Base-by-base conservation (phyloP, 176 grass and related monocot genomes). In the Carex cristatella region DNA sequence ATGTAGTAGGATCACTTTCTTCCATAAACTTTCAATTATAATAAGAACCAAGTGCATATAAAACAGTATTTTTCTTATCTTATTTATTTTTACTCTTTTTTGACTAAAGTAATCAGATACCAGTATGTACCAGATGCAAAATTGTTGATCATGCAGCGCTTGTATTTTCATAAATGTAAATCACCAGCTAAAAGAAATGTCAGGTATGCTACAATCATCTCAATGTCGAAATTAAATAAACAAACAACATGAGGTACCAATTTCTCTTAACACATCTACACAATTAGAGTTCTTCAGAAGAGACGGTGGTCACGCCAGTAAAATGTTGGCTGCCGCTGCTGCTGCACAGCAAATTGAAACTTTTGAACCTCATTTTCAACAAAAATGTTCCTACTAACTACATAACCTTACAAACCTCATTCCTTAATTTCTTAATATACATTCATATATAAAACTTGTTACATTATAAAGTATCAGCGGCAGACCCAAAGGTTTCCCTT, bases 391-490 rank as follows among this genome's bases (percentile, higher is more conserved):
- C 38, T 82, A 33, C 80, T 53, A 82, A 66, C 80, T 82, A 82
- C 60, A 82, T 82, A 30, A 82, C 38, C 80, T 82, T 66, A 82
- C 80, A 82, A 63, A 61, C 80, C 80, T 82, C 80, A 82, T 65
- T 61, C 23, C 62, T 49, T 30, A 81, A 81, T 40, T 62, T 44
- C 11, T 14, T 44, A 83, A 65, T 68, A 68, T 83, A 83, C 62
- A 83, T 31, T 83, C 80, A 65, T 5, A 66, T 30, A 51, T 51
- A 48, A 48, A 66, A 82, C 18, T 44, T 83, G 80, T 67, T 83
- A 83, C 79, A 75, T 98, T 88, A 95, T 67, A 95, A 80, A 68
- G 96, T 89, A 94, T 92, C 88, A 84, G 87, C 89, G 61, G 96
- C 93, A 68, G 93, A 99, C 57, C 93, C 96, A 86, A 89, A 95